Base-by-base conservation (phyloP, 768 basidiomycete genomes). In the Phaeolepiota aurea region DNA sequence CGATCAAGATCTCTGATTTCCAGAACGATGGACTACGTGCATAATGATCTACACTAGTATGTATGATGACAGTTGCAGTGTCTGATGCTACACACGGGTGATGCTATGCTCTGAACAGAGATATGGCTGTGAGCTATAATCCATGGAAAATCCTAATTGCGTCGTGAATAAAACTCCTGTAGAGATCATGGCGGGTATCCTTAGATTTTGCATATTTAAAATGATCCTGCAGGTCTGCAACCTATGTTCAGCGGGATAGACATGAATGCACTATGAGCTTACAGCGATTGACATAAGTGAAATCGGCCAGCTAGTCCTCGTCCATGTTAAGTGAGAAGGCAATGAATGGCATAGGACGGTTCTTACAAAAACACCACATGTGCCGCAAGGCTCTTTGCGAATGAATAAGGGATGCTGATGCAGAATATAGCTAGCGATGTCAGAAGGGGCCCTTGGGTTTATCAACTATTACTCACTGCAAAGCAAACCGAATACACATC, bases 251-350 rank as follows among this genome's bases (percentile, higher is more conserved):
- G 20, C 10, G n/a, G 10, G n/a, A 5, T 14, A 5, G 12, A 19
- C 14, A 10, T 25, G 14, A 30, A 13, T n/a, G 12, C 5, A 18
- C 13, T 4, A 30, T 13, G 13, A 4, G 21, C 38, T 40, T 40
- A 30, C 38, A 7, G 38, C 38, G 4, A 40, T 40, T 5, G 38
- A 40, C 38, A 40, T 40, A 13, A 40, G 28, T 5, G 38, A 40
- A 10, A 40, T 40, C n/a, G 38, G 38, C 38, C 38, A 40, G 18
- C 38, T 40, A 16, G n/a, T n/a, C n/a, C n/a, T n/a, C n/a, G n/a
- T n/a, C n/a, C n/a, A n/a, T n/a, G n/a, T n/a, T 15, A 19, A 15
- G n/a, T 14, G 33, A 35, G 5, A 25, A 13, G 14, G 14, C 14
- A 40, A 40, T n/a, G n/a, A 40, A 40, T 13, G 4, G 13, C 23